Evolutionary conservation across 2,329 filamentous ascomycete species (phyloP), one percentile per base, ranked within the genome.

Genomic region (Colletotrichum aenigma): DNA sequence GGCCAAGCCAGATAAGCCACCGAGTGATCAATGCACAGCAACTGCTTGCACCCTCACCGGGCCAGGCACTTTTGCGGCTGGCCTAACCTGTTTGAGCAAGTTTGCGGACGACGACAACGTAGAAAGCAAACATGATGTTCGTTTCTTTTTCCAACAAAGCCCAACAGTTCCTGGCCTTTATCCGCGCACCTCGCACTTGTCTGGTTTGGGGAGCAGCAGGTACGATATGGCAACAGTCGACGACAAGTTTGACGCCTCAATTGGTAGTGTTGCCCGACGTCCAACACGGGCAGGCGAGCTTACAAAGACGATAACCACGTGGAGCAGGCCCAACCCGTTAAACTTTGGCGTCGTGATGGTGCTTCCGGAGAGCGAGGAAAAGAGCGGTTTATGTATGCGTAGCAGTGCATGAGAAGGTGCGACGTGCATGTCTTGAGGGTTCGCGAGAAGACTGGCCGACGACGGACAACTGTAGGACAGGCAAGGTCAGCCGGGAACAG

Each of bases 371-470:
- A 61, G 24, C 26, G 30, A 72, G 69, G 69, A 43, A 30, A 61
- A 67, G 28, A 64, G 70, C 62, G 69, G 64, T 56, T 71, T 71
- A 67, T 66, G 71, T 66, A 70, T 58, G 65, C 65, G 70, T 71
- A 69, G 69, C 73, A 69, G 65, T 69, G 70, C 74, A 75, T 75
- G 28, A 66, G 61, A 60, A 76, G 30, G 70, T 76, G 61, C 65
- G 56, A 73, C 70, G 16, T 38, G 13, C 36, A 30, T 69, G 64
- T 69, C 58, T 70, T 67, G 64, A 60, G 48, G 48, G 28, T 48
- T 65, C 66, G 43, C 56, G 21, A 32, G 18, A 60, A 52, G 68
- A 72, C 68, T 66, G 66, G 34, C 60, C 38, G 65, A 66, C 61
- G 48, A 66, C 32, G 71, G 30, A 48, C 24, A 70, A 18, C 61